phyloP scores from a whole-genome alignment of 2,329 filamentous ascomycete species.

The Blastomyces gilchristii region DNA sequence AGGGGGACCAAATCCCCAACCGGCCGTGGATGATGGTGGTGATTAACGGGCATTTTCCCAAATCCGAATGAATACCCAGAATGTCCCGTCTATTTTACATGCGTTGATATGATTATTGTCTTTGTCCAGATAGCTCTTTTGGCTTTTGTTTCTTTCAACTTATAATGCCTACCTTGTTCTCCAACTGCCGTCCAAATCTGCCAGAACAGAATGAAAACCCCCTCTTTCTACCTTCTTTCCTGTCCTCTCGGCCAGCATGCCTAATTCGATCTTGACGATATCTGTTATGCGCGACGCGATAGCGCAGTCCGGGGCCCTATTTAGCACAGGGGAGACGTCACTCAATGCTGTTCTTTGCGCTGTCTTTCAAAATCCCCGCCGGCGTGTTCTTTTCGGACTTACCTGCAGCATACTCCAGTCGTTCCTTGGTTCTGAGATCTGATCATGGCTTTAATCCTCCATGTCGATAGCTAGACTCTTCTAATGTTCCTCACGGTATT shows the following conservation, averaged over 20 bases:
- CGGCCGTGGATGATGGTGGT: not conserved
- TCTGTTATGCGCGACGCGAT: not conserved
- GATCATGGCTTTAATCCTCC: not conserved
- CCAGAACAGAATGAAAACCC: not conserved
- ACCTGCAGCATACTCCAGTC: not conserved
- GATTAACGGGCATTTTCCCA: not conserved
- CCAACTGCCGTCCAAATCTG: not conserved
- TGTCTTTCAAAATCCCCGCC: not conserved
- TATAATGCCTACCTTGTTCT: not conserved
- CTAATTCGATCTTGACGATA: not conserved
- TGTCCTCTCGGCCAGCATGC: not conserved
- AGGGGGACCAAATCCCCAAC: not conserved
- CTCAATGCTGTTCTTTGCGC: not conserved
- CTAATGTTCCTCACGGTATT: not conserved
- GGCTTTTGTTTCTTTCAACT: not conserved
- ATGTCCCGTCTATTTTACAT: not conserved
- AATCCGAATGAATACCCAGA: not conserved
- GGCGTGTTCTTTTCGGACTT: not conserved
- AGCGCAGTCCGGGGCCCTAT: not conserved
- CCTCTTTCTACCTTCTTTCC: not conserved
- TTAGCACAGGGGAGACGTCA: not conserved
- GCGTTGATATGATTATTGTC: not conserved
- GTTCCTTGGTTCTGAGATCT: not conserved
- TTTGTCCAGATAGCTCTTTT: not conserved
- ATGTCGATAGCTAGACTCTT: not conserved